These are phyloP conservation scores for Thozetella sp. DNA, from an alignment of 495 filamentous ascomycete genomes.

Conservation along the genomic window DNA sequence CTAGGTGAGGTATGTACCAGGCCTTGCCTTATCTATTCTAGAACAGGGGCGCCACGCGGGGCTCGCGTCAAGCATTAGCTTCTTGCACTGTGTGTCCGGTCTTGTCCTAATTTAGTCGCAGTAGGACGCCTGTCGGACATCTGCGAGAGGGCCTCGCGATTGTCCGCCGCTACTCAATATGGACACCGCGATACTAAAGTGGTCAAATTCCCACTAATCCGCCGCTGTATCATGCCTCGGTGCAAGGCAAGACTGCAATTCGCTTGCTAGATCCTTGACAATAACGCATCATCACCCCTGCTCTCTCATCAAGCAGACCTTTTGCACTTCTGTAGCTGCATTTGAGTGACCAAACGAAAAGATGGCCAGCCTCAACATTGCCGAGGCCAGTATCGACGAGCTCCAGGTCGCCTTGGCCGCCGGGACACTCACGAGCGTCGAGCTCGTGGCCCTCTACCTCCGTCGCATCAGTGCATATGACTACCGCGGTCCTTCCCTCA, in stretches of 20 bases:
- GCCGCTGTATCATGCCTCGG: too few relatives aligned
- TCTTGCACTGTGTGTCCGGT: too few relatives aligned
- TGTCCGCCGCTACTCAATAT: too few relatives aligned
- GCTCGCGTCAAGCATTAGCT: too few relatives aligned
- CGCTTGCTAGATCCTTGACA: too few relatives aligned
- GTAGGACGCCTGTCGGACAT: background rate
- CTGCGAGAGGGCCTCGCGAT: background rate
- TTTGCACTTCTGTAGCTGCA: background rate
- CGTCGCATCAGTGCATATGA: conserved; percentile 39
- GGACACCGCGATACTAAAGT: background rate
- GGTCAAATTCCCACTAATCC: too few relatives aligned
- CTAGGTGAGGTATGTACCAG: too few relatives aligned
- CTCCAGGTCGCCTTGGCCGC: conserved; percentile 40
- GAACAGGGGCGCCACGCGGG: too few relatives aligned
- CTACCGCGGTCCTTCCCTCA: conserved; percentile 18
- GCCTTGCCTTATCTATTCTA: too few relatives aligned
- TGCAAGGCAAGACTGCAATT: too few relatives aligned
- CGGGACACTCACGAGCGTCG: conserved; percentile 50
- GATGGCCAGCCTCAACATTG: background rate
- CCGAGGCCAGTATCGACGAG: conserved; percentile 50
- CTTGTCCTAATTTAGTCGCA: too few relatives aligned
- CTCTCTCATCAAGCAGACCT: background rate
- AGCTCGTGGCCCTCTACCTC: conserved; percentile 53
- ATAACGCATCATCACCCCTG: too few relatives aligned
- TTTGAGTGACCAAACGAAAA: background rate